Base-by-base conservation (phyloP, 108 stramenopile genomes). In the Aurantiochytrium sp. region DNA sequence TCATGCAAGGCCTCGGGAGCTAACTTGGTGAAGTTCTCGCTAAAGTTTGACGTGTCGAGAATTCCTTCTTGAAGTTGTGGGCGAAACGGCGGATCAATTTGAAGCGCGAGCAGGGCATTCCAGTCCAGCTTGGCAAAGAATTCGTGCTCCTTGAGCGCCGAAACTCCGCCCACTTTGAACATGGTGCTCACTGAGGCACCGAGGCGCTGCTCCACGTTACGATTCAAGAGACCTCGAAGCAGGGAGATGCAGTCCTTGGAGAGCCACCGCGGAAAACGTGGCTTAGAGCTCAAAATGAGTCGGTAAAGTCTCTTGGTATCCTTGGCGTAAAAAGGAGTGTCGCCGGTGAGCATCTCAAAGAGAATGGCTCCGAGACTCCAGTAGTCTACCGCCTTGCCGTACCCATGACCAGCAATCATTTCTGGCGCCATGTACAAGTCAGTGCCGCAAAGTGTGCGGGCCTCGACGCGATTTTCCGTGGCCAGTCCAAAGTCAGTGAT, bases 101-200 rank as follows among this genome's bases (percentile, higher is more conserved):
- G 58, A 59, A 69, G 35, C 44, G 60, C 72, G 21, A 88, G 95
- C 47, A 99, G 89, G 88, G 95, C 95, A 4, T 92, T 93, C 99
- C 99, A 99, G 90, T 98, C 96, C 59, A 98, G 72, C 21, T 57
- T 29, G 5, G 88, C 88, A 90, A 99, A 99, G 89, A 98, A 99
- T 1, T 90, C 88, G 59, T 90, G 94, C 55, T 94, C 90, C 91
- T 99, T 98, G 58, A 99, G 69, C n/a, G 93, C 98, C 14, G 96
- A 93, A 4, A 97, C 96, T 8, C 99, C 99, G 47, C 99, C 99
- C 1, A 98, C 94, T 87, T 98, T 95, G 91, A 99, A 99, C 98
- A 98, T 98, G 16, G 96, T 98, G 42, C 94, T 91, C 90, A 93
- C 94, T 5, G 97, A 89, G 4, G 95, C 95, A n/a, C 99, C 99